Evolutionary conservation across 441 rosid genomes (phyloP).

Genomic region (Syzygium syzygioides): DNA sequence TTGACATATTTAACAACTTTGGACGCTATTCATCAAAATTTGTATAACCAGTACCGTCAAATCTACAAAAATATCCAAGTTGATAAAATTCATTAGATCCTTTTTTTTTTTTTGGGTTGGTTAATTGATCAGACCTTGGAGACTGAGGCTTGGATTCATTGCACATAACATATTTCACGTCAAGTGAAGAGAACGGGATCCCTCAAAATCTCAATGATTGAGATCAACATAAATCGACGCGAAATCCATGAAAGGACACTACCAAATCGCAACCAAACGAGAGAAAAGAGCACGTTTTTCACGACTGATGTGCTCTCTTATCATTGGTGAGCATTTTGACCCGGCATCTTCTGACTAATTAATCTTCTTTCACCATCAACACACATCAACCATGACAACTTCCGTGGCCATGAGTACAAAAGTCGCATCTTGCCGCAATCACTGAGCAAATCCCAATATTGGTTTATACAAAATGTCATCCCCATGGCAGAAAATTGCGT

Average conservation of each 20-base stretch:
- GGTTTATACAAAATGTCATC: neutral
- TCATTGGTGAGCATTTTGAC: neutral
- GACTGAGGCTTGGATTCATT: neutral
- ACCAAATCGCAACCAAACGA: neutral
- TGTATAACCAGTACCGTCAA: neutral
- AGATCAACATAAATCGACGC: neutral
- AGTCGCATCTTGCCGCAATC: neutral
- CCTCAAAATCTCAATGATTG: neutral
- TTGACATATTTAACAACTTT: neutral
- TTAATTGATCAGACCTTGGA: neutral
- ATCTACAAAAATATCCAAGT: neutral
- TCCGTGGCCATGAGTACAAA: neutral
- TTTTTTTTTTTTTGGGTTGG: too few species aligned
- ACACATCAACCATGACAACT: neutral
- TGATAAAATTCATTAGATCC: neutral
- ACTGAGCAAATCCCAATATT: neutral
- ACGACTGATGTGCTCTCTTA: neutral
- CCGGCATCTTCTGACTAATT: neutral
- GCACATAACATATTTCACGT: neutral
- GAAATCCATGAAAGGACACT: neutral
- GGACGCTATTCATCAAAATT: neutral
- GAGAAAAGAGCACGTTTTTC: neutral
- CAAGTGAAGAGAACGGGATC: neutral
- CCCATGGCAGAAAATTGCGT: neutral
- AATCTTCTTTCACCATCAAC: neutral